phyloP scores from a whole-genome alignment of 805 yeast genomes.

The Zygotorulaspora sp. region DNA sequence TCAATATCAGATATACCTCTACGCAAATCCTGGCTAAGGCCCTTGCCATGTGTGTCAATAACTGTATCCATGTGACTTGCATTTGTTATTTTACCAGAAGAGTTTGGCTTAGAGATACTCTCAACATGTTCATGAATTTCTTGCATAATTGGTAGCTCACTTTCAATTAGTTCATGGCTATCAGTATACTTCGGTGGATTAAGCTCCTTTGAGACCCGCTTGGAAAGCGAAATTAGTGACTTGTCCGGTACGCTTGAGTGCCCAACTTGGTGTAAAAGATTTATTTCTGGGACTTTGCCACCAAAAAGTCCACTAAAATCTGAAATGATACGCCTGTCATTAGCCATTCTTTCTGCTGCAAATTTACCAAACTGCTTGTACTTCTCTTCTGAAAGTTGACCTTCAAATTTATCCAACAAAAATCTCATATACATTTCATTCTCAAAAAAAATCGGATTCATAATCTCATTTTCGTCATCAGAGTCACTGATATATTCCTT shows the following conservation, averaged over 20 bases:
- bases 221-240: slow-evolving; percentile 16
- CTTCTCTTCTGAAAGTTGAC: slow-evolving; percentile 25
- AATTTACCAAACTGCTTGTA: slow-evolving; percentile 25
- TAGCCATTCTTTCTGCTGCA: slow-evolving; percentile 27
- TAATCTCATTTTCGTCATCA: slow-evolving; percentile 25
- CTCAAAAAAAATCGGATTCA: slow-evolving; percentile 31
- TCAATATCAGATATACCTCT: not conserved
- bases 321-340: slow-evolving; percentile 17
- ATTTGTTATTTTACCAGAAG: no score
- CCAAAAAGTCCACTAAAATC: slow-evolving; percentile 30
- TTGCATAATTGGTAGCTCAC: not conserved
- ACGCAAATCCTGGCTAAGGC: no score
- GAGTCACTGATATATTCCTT: slow-evolving; percentile 35
- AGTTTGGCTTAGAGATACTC: not conserved
- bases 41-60: not conserved
- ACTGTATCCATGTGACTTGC: not conserved
- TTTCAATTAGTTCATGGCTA: slow-evolving; percentile 4
- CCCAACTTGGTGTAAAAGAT: slow-evolving; percentile 3
- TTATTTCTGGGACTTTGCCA: slow-evolving; percentile 24
- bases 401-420: slow-evolving; percentile 28
- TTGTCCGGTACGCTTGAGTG: slow-evolving; percentile 15
- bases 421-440: slow-evolving; percentile 36
- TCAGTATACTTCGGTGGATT: slow-evolving; percentile 1
- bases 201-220: slow-evolving; percentile 14
- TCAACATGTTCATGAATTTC: not conserved